A percentile compares a stretch with the other conserved stretches of the same genome.
Evolutionary conservation across 495 filamentous ascomycete species (phyloP).

Genomic region (Margaritispora aquatica): DNA sequence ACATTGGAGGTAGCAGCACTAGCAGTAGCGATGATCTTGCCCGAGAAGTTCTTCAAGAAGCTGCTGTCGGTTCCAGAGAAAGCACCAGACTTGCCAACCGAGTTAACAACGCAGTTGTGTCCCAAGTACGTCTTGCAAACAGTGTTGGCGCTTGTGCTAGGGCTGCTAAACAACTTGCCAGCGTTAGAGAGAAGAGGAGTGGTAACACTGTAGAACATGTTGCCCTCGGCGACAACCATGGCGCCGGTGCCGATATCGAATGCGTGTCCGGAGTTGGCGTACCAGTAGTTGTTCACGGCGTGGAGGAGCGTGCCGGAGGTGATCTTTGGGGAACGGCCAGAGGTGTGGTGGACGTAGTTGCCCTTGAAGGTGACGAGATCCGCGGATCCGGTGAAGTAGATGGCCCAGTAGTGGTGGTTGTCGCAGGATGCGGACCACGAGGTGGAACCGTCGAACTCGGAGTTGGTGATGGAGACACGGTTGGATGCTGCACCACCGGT

Average conservation of each 20-base stretch:
- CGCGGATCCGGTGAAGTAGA: conserved; percentile 38
- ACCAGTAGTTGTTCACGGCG: conserved; percentile 55
- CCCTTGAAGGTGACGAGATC: conserved; percentile 37
- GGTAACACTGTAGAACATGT: conserved; percentile 48
- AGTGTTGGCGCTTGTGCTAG: conserved; percentile 25
- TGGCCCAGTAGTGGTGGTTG: conserved; percentile 49
- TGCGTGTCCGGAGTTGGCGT: conserved; percentile 44
- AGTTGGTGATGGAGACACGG: conserved; percentile 37
- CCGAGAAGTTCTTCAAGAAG: conserved; percentile 1
- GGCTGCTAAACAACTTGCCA: conserved; percentile 38
- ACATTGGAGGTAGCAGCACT: conserved; percentile 1
- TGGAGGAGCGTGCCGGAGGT: conserved; percentile 40
- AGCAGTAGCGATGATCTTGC: not conserved
- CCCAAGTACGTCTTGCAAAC: conserved; percentile 37
- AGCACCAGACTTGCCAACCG: conserved; percentile 32
- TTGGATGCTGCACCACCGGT: conserved; percentile 31
- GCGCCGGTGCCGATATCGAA: conserved; percentile 48
- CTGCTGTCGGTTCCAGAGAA: conserved; percentile 22
- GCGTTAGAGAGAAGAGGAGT: conserved; percentile 14
- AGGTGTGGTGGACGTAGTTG: conserved; percentile 48
- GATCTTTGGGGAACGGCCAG: conserved; percentile 47
- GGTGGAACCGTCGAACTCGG: conserved; percentile 41
- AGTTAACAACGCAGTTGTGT: conserved; percentile 39
- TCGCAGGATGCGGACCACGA: conserved; percentile 46
- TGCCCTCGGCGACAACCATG: conserved; percentile 52